Base-by-base conservation (phyloP, 768 basidiomycete species). In the Panaeolus cyanescens region DNA sequence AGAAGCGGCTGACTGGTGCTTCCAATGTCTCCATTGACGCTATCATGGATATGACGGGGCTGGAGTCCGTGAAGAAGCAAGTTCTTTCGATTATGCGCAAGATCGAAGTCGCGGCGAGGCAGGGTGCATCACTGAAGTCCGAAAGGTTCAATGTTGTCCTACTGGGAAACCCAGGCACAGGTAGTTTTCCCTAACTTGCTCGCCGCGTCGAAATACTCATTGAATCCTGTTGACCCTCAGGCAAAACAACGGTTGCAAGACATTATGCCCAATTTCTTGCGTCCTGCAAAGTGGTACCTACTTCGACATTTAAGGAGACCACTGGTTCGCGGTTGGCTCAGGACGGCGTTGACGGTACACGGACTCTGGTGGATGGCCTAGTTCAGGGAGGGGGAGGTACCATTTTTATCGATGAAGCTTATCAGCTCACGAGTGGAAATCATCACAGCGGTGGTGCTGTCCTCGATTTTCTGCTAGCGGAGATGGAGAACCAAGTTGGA, bases 111-210 rank as follows among this genome's bases (percentile, higher is more conserved):
- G 74, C 77, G 30, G 72, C 68, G n/a, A 79, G 88, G 7, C 89
- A 91, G 71, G 76, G 75, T 15, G 72, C 78, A 0, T 78, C 85
- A 5, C 62, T 86, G 13, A 77, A 81, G 25, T 77, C 79, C 30
- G 87, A 90, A 57, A 75, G 89, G 0, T 83, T 87, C 68, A 89
- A 90, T 68, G 78, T 83, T 19, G 80, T 78, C 12, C 74, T 91
- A 12, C 80, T 89, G 0, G 89, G 89, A 13, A 91, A 91, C 66
- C 90, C 89, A 3, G 89, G 89, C 8, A 91, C 90, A 70, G 89
- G 89, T 90, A 59, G 22, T 20, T 19, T 30, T 42, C 13, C 28
- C 37, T 40, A 13, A 5, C 17, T 56, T 19, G 32, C 20, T 57
- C 19, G 5, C 15, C n/a, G 20, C 13, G 5, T 15, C 9, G n/a